phyloP scores from a whole-genome alignment of 768 basidiomycete species.

The Sutorius australiensis region DNA sequence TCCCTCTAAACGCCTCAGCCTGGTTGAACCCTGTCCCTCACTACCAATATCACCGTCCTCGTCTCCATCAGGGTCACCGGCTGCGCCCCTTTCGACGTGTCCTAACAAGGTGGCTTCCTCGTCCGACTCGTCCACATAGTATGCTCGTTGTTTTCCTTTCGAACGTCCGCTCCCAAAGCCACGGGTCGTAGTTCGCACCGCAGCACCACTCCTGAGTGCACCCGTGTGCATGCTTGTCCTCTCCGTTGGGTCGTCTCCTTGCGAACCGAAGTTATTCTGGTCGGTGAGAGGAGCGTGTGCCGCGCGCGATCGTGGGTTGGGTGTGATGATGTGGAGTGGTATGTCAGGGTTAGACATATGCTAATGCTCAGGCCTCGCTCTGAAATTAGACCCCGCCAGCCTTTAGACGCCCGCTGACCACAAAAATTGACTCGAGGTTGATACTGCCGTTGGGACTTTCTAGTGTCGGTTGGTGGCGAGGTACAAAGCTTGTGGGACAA shows the following conservation, averaged over 20 bases:
- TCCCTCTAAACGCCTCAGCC: slow-evolving; percentile 25
- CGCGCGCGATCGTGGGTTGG: slow-evolving; percentile 41
- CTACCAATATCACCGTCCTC: slow-evolving; percentile 38
- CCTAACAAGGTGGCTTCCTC: slow-evolving; percentile 52
- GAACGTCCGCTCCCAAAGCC: slow-evolving; percentile 13
- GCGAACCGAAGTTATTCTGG: slow-evolving; percentile 24
- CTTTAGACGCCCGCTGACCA: slow-evolving; percentile 2
- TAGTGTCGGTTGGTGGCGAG: background rate
- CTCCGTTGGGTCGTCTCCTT: slow-evolving; percentile 15
- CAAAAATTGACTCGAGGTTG: background rate
- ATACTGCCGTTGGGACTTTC: background rate
- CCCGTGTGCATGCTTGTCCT: slow-evolving; percentile 28
- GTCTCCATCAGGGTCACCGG: slow-evolving; percentile 35
- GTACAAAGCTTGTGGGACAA: background rate
- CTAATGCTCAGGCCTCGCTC: background rate
- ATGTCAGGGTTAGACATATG: slow-evolving; percentile 53
- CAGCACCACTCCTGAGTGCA: slow-evolving; percentile 32
- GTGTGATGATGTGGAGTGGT: slow-evolving; percentile 59
- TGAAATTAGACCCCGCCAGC: background rate
- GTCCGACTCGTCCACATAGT: slow-evolving; percentile 61
- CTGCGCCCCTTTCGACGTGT: slow-evolving; percentile 31
- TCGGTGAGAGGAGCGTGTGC: slow-evolving; percentile 44
- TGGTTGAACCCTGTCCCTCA: slow-evolving; percentile 27
- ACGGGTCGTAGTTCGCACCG: slow-evolving; percentile 22
- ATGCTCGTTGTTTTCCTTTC: slow-evolving; percentile 43